Evolutionary conservation across 176 grass and related monocot genomes (phyloP).

Genomic region (Themeda triandra): DNA sequence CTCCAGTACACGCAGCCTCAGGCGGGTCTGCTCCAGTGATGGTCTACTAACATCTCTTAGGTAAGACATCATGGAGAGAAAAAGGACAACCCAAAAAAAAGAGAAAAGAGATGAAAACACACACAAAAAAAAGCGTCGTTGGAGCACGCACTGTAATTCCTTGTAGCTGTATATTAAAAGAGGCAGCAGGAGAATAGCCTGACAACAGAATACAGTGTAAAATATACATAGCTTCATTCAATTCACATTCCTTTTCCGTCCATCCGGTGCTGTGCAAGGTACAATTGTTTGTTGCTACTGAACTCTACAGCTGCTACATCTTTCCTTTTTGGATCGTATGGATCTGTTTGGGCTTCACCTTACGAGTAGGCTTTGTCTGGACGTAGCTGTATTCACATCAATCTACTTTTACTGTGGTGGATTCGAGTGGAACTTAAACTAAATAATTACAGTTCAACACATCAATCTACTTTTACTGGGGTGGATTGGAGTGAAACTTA

Average conservation of each 20-base stretch:
- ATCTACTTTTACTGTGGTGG: too few relatives aligned
- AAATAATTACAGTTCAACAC: too few relatives aligned
- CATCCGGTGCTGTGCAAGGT: background rate
- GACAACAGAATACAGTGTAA: conserved; percentile 78
- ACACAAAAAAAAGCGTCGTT: background rate
- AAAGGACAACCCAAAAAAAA: conserved; percentile 10
- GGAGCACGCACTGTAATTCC: conserved; percentile 43
- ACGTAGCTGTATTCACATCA: too few relatives aligned
- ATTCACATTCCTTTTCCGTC: conserved; percentile 47
- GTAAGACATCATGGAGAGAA: conserved; percentile 22
- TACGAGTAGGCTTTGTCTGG: too few relatives aligned
- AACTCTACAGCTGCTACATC: background rate
- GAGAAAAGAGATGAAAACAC: conserved; percentile 32
- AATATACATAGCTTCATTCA: conserved; percentile 74
- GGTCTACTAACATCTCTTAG: conserved; percentile 65
- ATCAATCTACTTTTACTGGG: too few relatives aligned
- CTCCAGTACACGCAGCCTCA: conserved; percentile 81
- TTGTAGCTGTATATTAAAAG: conserved; percentile 71
- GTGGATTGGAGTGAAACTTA: too few relatives aligned
- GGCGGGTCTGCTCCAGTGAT: conserved; percentile 75
- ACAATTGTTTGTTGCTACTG: background rate
- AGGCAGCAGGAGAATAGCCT: conserved; percentile 61
- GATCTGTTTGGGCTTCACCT: too few relatives aligned
- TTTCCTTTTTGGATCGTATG: background rate
- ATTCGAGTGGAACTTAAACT: too few relatives aligned